These are phyloP conservation scores for Aureobasidium sp. DNA, from an alignment of 2,329 filamentous ascomycete genomes.

Conservation along the genomic window DNA sequence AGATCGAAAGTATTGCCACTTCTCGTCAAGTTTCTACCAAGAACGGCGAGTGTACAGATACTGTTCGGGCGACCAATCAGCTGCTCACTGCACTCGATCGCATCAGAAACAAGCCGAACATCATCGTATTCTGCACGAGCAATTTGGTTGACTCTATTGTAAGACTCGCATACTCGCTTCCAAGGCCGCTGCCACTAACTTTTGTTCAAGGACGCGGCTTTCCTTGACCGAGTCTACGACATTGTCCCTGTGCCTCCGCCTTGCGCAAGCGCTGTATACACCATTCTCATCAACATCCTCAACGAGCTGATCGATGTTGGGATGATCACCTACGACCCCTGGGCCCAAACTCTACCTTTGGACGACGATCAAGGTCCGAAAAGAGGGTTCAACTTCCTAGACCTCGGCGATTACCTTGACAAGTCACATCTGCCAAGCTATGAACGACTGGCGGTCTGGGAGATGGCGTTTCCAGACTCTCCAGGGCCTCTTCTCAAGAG, in stretches of 20 bases:
- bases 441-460: slow-evolving; percentile 33
- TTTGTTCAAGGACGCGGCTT: slow-evolving; percentile 43
- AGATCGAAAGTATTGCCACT: slow-evolving; percentile 55
- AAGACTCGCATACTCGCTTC: neutral
- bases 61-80: slow-evolving; percentile 50
- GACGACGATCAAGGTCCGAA: neutral
- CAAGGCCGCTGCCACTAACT: neutral
- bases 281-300: slow-evolving; percentile 54
- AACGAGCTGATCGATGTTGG: slow-evolving; percentile 48
- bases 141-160: slow-evolving; percentile 42
- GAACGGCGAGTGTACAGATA: slow-evolving; percentile 17
- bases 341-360: neutral
- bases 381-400: neutral
- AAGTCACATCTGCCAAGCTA: slow-evolving; percentile 29
- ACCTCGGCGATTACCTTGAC: neutral
- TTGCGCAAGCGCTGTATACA: slow-evolving; percentile 46
- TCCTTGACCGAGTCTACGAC: slow-evolving; percentile 55
- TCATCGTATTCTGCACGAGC: slow-evolving; percentile 57
- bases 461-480: slow-evolving; percentile 27
- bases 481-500: slow-evolving; percentile 34
- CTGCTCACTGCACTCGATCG: slow-evolving; percentile 55
- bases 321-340: slow-evolving; percentile 31
- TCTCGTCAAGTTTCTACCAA: slow-evolving; percentile 39
- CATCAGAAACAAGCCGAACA: slow-evolving; percentile 45
- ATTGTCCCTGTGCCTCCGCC: slow-evolving; percentile 50